phyloP scores from a whole-genome alignment of 2,329 filamentous ascomycete genomes.

The Xylaria sp. region DNA sequence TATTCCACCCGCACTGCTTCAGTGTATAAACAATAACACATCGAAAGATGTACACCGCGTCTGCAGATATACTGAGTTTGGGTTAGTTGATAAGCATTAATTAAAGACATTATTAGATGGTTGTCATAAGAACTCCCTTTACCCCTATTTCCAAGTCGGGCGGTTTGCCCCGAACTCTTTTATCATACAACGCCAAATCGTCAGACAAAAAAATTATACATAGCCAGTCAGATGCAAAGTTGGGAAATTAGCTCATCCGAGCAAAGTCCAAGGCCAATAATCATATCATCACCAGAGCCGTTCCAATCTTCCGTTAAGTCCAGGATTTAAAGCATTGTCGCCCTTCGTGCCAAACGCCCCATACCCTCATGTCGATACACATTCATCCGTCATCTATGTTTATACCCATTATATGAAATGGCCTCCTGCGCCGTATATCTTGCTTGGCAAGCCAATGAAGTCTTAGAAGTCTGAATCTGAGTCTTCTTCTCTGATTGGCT shows the following conservation, averaged over 20 bases:
- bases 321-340: conserved; percentile 14
- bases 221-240: conserved; percentile 8
- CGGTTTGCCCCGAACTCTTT: background rate
- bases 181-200: conserved; percentile 17
- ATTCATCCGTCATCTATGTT: conserved; percentile 1
- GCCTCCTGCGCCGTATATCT: background rate
- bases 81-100: background rate
- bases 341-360: conserved; percentile 25
- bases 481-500: conserved; percentile 25
- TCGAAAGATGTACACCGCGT: background rate
- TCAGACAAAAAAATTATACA: conserved; percentile 17
- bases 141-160: background rate
- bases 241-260: background rate
- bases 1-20: no score
- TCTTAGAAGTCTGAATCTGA: conserved; percentile 18
- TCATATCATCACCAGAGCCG: background rate
- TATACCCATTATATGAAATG: background rate
- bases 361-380: conserved; percentile 8
- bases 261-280: background rate
- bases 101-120: background rate
- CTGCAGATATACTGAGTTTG: no score
- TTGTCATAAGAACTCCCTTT: background rate
- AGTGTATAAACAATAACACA: background rate
- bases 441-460: conserved; percentile 13
- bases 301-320: conserved; percentile 4